phyloP scores from a whole-genome alignment of 1,284 basidiomycete species.

The Porodaedalea pini region DNA sequence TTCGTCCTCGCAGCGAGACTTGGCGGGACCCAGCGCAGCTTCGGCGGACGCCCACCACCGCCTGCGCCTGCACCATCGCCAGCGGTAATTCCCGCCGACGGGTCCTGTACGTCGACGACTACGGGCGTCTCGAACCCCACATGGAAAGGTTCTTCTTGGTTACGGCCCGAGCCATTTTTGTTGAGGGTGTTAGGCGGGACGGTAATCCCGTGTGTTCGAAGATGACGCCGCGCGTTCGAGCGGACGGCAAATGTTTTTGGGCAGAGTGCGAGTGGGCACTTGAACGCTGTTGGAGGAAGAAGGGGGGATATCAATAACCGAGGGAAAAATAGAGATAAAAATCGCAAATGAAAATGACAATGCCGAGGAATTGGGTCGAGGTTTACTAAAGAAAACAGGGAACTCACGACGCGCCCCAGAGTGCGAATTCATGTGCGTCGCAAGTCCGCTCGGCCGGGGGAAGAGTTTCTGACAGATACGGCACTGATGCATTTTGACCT shows the following conservation, averaged over 20 bases:
- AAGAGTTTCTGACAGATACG: slow-evolving; percentile 55
- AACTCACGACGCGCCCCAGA: slow-evolving; percentile 60
- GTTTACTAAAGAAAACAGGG: neutral
- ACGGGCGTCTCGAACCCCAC: slow-evolving; percentile 46
- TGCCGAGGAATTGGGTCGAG: neutral
- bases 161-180: slow-evolving; percentile 14
- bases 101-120: slow-evolving; percentile 40
- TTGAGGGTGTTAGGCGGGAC: slow-evolving; percentile 12
- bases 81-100: neutral
- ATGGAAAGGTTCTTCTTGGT: slow-evolving; percentile 32
- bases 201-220: slow-evolving; percentile 48
- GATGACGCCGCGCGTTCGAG: slow-evolving; percentile 60
- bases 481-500: slow-evolving; percentile 52
- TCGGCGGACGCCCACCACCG: slow-evolving; percentile 31
- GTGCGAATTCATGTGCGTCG: slow-evolving; percentile 71
- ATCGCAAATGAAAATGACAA: slow-evolving; percentile 9
- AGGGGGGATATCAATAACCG: neutral
- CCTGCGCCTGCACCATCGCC: neutral
- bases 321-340: neutral
- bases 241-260: slow-evolving; percentile 54
- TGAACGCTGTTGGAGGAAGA: slow-evolving; percentile 39
- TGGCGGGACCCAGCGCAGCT: slow-evolving; percentile 43
- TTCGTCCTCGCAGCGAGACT: slow-evolving; percentile 34
- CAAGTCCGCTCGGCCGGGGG: slow-evolving; percentile 62
- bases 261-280: slow-evolving; percentile 47